Evolutionary conservation across 768 basidiomycete genomes (phyloP).

Genomic region (Mycena amicta): DNA sequence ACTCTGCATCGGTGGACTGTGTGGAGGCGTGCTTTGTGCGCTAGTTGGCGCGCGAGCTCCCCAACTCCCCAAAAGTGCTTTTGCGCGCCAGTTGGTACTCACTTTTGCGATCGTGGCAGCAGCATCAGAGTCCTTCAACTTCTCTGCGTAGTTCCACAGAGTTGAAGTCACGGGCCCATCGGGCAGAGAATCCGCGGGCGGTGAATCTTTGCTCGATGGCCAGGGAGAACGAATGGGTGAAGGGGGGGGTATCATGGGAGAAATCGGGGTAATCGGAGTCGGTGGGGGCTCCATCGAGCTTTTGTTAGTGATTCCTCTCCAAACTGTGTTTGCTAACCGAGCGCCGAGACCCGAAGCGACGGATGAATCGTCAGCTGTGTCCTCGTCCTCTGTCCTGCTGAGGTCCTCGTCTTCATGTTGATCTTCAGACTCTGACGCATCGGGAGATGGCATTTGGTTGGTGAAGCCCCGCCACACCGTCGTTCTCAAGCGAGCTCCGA

Average conservation of each 20-base stretch:
- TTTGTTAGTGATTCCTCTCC: conserved; percentile 78
- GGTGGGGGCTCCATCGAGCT: conserved; percentile 67
- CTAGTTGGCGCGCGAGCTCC: conserved; percentile 25
- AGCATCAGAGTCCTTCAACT: conserved; percentile 72
- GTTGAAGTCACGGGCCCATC: conserved; percentile 34
- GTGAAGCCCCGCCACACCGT: conserved; percentile 72
- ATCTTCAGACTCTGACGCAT: conserved; percentile 37
- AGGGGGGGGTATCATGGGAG: conserved; percentile 33
- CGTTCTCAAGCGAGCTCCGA: conserved; percentile 59
- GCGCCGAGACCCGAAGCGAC: conserved; percentile 44
- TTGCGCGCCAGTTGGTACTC: conserved; percentile 76
- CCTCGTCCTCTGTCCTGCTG: conserved; percentile 27
- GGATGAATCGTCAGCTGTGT: conserved; percentile 33
- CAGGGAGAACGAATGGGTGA: conserved; percentile 30
- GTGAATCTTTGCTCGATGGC: conserved; percentile 19
- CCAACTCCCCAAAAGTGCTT: conserved; percentile 53
- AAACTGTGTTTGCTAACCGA: conserved; percentile 63
- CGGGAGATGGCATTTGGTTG: conserved; percentile 47
- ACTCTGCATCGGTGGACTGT: conserved; percentile 8
- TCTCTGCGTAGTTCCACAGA: conserved; percentile 74
- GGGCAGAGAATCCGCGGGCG: conserved; percentile 19
- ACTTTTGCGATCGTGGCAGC: conserved; percentile 71
- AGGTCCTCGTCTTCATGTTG: conserved; percentile 35
- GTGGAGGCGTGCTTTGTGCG: conserved; percentile 10
- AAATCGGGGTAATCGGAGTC: conserved; percentile 39